Evolutionary conservation across 2,329 filamentous ascomycete species (phyloP), one percentile per base, ranked within the genome.

Genomic region (Microascus cirrosus): DNA sequence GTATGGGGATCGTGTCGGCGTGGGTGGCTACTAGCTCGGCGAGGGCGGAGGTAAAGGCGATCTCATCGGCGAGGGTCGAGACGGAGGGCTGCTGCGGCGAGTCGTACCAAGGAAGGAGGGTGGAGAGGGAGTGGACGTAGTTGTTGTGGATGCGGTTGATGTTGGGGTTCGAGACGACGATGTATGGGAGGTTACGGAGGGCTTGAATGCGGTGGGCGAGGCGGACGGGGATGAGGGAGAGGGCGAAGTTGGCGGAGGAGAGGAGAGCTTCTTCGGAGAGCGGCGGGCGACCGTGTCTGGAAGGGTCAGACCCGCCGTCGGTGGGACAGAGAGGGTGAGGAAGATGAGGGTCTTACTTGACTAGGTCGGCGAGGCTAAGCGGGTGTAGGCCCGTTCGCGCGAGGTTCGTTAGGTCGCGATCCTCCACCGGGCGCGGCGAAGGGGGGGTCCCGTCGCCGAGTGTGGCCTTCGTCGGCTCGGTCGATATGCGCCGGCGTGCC

Each of bases 131-230:
- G 72, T 96, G 92, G 52, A 95, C 79, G 71, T 99, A 99, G 73
- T 96, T 97, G 72, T 89, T 86, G 77, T 97, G 96, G 63, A 99
- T 99, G 66, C 87, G 86, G 28, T 87, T 89, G 64, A 99, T 91
- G 69, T 96, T 90, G 1, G 91, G 90, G 69, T 99, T 97, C n/a
- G 93, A 92, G 28, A 99, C 94, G 58, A 99, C 93, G 62, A 99
- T 97, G 72, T 93, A 99, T 0, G 94, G 94, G 10, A 99, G 83
- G 69, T 95, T 96, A 62, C 92, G 87, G 20, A 99, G 78, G 51
- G 91, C 90, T 70, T 96, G 89, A 62, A 99, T 95, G 59, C 94
- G 90, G 69, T 95, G 90, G 28, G 94, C 94, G 28, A 99, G 85
- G 42, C 94, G 90, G 55, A 94, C 89, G 15, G 94, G 94, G 11